Evolutionary conservation across 345 rosid species (phyloP).

Genomic region (Microcos paniculata): DNA sequence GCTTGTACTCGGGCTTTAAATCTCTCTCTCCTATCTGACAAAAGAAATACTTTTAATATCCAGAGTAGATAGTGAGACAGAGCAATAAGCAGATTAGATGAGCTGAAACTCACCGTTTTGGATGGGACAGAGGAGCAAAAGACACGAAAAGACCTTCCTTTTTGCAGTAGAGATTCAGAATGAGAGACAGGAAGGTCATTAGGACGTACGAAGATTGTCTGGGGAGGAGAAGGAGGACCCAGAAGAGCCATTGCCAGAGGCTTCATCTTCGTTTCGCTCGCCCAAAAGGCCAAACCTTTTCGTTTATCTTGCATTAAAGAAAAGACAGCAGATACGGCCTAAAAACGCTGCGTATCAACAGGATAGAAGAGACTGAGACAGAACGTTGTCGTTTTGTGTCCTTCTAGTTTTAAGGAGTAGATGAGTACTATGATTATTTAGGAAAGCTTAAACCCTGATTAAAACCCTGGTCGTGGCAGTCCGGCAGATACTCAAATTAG

Average conservation of each 20-base stretch:
- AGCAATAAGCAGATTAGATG: not conserved
- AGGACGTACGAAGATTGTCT: slow-evolving; percentile 1
- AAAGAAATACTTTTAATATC: not conserved
- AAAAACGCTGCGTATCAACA: not conserved
- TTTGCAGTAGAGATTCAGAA: slow-evolving; percentile 10
- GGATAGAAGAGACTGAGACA: not conserved
- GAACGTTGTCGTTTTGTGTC: not conserved
- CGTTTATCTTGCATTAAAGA: not conserved
- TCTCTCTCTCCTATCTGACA: slow-evolving; percentile 1
- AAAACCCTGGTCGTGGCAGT: not conserved
- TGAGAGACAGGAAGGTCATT: not conserved
- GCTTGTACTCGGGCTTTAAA: not conserved
- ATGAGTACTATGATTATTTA: not conserved
- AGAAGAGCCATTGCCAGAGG: slow-evolving; percentile 22
- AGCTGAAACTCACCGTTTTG: slow-evolving; percentile 8
- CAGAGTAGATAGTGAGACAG: not conserved
- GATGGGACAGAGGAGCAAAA: slow-evolving; percentile 27
- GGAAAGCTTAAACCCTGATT: not conserved
- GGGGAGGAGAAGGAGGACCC: slow-evolving; percentile 25
- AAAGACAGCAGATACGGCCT: no score
- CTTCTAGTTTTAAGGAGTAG: not conserved
- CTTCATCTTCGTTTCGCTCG: slow-evolving; percentile 26
- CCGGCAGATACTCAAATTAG: no score
- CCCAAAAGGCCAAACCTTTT: not conserved
- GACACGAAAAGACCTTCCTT: slow-evolving; percentile 13